phyloP scores from a whole-genome alignment of 768 basidiomycete genomes.

The Rhodotorula kratochvilovae region DNA sequence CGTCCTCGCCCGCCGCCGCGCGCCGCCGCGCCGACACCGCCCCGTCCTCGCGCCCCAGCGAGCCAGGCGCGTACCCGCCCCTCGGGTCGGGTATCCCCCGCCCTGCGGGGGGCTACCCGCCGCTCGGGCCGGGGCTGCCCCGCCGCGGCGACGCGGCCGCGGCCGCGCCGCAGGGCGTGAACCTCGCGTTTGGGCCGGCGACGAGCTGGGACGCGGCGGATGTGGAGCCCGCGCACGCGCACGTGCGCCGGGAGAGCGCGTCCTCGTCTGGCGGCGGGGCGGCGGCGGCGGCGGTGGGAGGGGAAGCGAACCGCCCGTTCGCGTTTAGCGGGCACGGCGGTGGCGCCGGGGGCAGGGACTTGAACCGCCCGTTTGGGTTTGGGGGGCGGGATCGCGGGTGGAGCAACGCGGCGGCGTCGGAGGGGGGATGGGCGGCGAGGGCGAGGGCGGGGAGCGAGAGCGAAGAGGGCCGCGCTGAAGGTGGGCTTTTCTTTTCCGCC shows the following conservation, averaged over 20 bases:
- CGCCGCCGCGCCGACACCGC: conserved; percentile 33
- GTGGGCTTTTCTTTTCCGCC: not conserved
- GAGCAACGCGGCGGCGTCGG: not conserved
- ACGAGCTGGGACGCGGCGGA: not conserved
- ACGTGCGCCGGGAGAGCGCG: not conserved
- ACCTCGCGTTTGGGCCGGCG: not conserved
- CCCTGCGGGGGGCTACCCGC: not conserved
- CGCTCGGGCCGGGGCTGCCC: conserved; percentile 2
- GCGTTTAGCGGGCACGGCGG: not conserved
- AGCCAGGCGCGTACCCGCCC: conserved; percentile 6
- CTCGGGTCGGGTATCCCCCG: conserved; percentile 10
- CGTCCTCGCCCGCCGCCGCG: not conserved
- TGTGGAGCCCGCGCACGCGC: not conserved
- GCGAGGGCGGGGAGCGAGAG: conserved; percentile 4
- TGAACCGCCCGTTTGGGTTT: conserved; percentile 5
- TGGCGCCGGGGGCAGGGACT: not conserved
- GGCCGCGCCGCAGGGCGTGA: not conserved
- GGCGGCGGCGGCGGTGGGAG: not conserved
- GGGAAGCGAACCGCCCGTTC: not conserved
- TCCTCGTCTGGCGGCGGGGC: not conserved
- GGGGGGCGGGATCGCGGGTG: conserved; percentile 1
- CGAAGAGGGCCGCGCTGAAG: conserved; percentile 15
- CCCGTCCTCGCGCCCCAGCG: conserved; percentile 3
- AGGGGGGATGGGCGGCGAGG: not conserved
- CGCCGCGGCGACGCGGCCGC: not conserved